phyloP scores from a whole-genome alignment of 139 green algal species.

The Tetradesmus lagerheimii region DNA sequence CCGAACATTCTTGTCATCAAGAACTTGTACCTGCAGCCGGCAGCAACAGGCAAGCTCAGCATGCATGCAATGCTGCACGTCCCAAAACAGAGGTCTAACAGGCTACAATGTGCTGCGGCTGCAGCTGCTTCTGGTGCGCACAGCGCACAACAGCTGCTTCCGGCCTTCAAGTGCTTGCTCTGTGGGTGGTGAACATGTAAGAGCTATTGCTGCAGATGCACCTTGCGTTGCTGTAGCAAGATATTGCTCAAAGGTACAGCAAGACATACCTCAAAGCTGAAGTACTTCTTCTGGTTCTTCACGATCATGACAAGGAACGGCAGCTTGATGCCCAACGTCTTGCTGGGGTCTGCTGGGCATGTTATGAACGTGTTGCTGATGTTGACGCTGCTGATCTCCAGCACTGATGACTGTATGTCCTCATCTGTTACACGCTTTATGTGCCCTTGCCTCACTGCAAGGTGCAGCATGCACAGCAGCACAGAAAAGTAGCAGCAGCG shows the following conservation, averaged over 20 bases:
- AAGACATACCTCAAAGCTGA: constrained; percentile 36
- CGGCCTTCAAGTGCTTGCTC: not conserved
- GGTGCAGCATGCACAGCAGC: not conserved
- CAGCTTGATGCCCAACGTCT: constrained; percentile 98
- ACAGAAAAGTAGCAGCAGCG: not conserved
- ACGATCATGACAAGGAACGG: constrained; percentile 98
- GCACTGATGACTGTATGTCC: constrained; percentile 96
- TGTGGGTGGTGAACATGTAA: not conserved
- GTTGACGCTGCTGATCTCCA: constrained; percentile 95
- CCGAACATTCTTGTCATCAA: constrained; percentile 99
- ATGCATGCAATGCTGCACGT: constrained; percentile 87
- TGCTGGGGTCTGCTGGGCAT: constrained; percentile 89
- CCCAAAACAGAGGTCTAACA: constrained; percentile 41
- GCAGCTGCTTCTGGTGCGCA: not conserved
- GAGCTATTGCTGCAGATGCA: not conserved
- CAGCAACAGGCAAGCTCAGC: constrained; percentile 82
- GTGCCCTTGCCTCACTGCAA: constrained; percentile 93
- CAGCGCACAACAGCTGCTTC: no score
- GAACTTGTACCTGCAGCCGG: constrained; percentile 86
- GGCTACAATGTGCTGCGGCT: not conserved
- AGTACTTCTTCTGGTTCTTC: constrained; percentile 72
- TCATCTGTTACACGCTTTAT: constrained; percentile 97
- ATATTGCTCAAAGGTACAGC: no score
- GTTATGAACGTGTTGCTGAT: constrained; percentile 94
- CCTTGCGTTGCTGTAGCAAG: not conserved